Evolutionary conservation across 371 early-diverging fungal species (phyloP).

Genomic region (Mortierella sp.): DNA sequence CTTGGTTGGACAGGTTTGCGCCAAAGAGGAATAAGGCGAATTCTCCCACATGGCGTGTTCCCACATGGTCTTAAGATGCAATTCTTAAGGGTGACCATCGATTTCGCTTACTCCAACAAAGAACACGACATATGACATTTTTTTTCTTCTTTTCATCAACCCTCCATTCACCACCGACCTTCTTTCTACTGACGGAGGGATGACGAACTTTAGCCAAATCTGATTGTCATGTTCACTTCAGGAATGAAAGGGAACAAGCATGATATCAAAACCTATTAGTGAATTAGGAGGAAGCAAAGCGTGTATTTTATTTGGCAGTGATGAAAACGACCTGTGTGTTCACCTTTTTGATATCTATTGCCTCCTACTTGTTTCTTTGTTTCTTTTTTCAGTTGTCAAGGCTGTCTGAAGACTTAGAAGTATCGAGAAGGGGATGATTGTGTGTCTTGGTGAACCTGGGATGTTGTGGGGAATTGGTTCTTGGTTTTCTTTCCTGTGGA

Average conservation of each 20-base stretch:
- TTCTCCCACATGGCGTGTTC: too few relatives aligned
- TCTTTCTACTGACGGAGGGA: neutral
- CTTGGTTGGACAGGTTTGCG: neutral
- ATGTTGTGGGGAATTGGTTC: neutral
- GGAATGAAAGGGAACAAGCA: too few relatives aligned
- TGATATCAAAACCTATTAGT: constrained; percentile 6
- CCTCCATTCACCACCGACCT: constrained; percentile 9
- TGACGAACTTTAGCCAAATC: constrained; percentile 12
- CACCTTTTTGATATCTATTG: neutral
- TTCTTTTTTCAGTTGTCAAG: neutral
- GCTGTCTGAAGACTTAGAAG: neutral
- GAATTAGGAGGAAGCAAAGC: neutral
- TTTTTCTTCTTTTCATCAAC: neutral
- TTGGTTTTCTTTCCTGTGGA: neutral
- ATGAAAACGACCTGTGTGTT: neutral
- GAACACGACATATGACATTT: neutral
- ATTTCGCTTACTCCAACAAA: neutral
- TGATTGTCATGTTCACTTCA: neutral
- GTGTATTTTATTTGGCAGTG: neutral
- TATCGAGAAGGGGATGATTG: neutral
- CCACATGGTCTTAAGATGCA: neutral
- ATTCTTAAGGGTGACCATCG: neutral
- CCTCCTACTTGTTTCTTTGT: neutral
- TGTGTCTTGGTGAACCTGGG: neutral
- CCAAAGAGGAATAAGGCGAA: too few relatives aligned